Evolutionary conservation across 2,329 filamentous ascomycete species (phyloP), one percentile per base, ranked within the genome.

Genomic region (Trichoderma brevicompactum): DNA sequence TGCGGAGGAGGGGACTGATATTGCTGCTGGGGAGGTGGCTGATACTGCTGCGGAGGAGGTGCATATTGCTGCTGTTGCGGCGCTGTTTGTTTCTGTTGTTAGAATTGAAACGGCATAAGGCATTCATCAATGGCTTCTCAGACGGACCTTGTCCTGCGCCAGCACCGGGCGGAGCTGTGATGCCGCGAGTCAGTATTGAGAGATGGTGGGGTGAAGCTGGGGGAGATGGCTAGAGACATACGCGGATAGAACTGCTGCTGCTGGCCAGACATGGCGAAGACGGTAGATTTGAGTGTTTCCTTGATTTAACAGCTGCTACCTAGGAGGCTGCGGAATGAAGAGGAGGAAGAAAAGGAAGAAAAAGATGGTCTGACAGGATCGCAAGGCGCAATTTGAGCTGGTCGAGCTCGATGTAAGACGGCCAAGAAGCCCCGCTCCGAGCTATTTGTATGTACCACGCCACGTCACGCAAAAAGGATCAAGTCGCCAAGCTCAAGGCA

Each of bases 211-310:
- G 55, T 44, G 49, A 53, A 58, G 50, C 19, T n/a, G 53, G 13
- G 8, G 32, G 4, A 17, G 38, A n/a, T 9, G 17, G 17, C 36
- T 40, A 6, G 23, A n/a, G 58, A 74, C 80, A 72, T 74, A 83
- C 81, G 82, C 67, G 82, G 81, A 71, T 83, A 83, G 69, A 79
- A 83, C 64, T 79, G 78, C 58, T 75, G 78, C 54, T 75, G 72
- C 48, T 76, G 75, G 61, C 73, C 74, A 65, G 80, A 79, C 78
- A 83, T 82, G 67, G 7, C 67, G 32, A 49, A 23, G 56, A n/a
- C n/a, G n/a, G 32, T 19, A 17, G 5, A n/a, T 38, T 5, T 9
- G 40, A 38, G 44, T 6, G 19, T 41, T 40, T 17, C 40, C 23
- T n/a, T 48, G 34, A 6, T 10, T 6, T 1, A 28, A 48, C 7